Evolutionary conservation across 345 rosid genomes (phyloP), one percentile per base, ranked within the genome.

Genomic region (Eucalyptus brandiana): DNA sequence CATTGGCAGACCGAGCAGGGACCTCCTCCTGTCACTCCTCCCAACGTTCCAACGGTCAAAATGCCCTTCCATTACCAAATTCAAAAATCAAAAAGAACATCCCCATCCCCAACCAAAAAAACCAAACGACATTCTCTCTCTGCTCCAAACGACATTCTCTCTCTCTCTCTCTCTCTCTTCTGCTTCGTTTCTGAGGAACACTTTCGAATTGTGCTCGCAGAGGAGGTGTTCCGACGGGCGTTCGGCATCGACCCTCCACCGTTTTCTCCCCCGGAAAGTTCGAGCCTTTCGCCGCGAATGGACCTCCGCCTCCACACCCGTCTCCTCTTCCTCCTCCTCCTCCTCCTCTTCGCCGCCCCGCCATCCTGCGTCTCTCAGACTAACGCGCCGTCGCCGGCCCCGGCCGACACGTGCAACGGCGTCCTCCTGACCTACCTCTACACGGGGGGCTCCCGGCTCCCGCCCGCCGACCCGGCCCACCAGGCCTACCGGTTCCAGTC

Each of bases 401-500:
- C 95, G 24, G 88, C 95, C 30, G 88, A 91, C 81, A 26, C 23
- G 9, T 97, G 99, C 91, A 95, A 95, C 89, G 99, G 97, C 34
- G 89, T 97, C 2, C 94, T 93, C 91, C 42, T 97, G 30, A 93
- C 98, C 1, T 97, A 97, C 90, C 87, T 90, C 24, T 92, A 94
- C 91, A 54, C 51, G 3, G 56, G 89, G 8, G 99, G 99, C 51
- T 34, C 93, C 51, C 69, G 91, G 92, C 91, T 97, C 12, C 94
- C 92, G 86, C 99, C 99, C 12, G 92, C 92, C 54, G 90, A 91
- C 86, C 94, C 94, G 6, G 87, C 47, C 24, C 91, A 92, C 94
- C 99, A 97, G 90, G 94, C 99, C 7, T 97, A 97, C 92, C 92
- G 98, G 67, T 97, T 97, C 92, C 96, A 95, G 90, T 97, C 99